A percentile compares a stretch with the other conserved stretches of the same genome.
Evolutionary conservation across 495 filamentous ascomycete species (phyloP).

Genomic region (Extremus antarcticus): DNA sequence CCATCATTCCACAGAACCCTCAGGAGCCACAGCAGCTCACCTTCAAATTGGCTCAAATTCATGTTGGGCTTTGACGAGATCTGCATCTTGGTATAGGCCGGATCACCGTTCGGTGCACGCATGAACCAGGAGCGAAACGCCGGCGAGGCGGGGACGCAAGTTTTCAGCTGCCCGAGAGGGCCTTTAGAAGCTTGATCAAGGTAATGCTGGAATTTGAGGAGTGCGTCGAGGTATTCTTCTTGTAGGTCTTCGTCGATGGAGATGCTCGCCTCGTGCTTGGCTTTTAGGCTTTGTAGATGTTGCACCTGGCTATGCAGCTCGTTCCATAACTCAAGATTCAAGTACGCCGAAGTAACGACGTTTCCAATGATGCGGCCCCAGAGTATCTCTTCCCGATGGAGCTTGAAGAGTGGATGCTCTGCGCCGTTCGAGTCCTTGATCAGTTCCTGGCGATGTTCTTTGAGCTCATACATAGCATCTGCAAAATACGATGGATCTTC

Average conservation of each 20-base stretch:
- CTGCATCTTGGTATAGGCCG: slow-evolving; percentile 9
- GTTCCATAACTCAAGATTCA: slow-evolving; percentile 22
- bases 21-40: slow-evolving; percentile 31
- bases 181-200: slow-evolving; percentile 24
- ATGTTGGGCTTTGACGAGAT: slow-evolving; percentile 1
- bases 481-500: slow-evolving; percentile 47
- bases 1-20: slow-evolving; percentile 21
- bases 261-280: slow-evolving; percentile 25
- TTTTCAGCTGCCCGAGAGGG: slow-evolving; percentile 21
- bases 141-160: slow-evolving; percentile 25
- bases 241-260: slow-evolving; percentile 28
- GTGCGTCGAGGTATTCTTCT: slow-evolving; percentile 26
- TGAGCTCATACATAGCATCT: slow-evolving; percentile 23
- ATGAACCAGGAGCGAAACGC: slow-evolving; percentile 28
- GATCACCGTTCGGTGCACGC: slow-evolving; percentile 16
- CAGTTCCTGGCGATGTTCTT: slow-evolving; percentile 34
- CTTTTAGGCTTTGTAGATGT: slow-evolving; percentile 22
- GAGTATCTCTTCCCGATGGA: slow-evolving; percentile 17
- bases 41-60: slow-evolving; percentile 13
- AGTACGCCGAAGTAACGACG: slow-evolving; percentile 24
- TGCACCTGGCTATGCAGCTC: slow-evolving; percentile 25
- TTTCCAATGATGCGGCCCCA: slow-evolving; percentile 29
- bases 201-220: slow-evolving; percentile 29
- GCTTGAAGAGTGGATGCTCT: slow-evolving; percentile 9
- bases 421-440: slow-evolving; percentile 20